These are phyloP conservation scores for Penicillium digitatum DNA, from an alignment of 2,329 filamentous ascomycete species.

Conservation along the genomic window DNA sequence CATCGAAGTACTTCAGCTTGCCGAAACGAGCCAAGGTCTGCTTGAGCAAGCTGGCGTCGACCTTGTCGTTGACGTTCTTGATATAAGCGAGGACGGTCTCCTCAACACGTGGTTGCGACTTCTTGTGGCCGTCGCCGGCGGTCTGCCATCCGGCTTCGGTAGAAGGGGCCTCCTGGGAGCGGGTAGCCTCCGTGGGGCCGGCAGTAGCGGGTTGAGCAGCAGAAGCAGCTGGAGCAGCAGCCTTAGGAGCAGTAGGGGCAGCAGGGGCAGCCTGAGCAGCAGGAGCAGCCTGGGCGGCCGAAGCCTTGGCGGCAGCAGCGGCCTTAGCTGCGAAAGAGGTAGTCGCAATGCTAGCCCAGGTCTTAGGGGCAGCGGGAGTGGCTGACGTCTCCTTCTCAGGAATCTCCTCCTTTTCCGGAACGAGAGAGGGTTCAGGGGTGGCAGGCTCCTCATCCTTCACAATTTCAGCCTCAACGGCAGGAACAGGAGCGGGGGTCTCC, in stretches of 20 bases:
- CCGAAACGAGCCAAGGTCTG: slow-evolving; percentile 66
- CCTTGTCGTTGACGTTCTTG: slow-evolving; percentile 90
- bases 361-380: slow-evolving; percentile 53
- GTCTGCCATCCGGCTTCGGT: slow-evolving; percentile 79
- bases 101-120: slow-evolving; percentile 73
- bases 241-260: slow-evolving; percentile 31
- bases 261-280: slow-evolving; percentile 28
- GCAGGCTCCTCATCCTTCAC: slow-evolving; percentile 61
- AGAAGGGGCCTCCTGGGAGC: slow-evolving; percentile 74
- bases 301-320: slow-evolving; percentile 33
- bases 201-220: slow-evolving; percentile 38
- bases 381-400: slow-evolving; percentile 51
- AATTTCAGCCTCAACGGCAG: slow-evolving; percentile 40
- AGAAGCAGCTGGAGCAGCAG: slow-evolving; percentile 31
- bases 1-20: slow-evolving; percentile 61
- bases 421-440: slow-evolving; percentile 57
- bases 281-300: slow-evolving; percentile 38
- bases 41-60: slow-evolving; percentile 69
- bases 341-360: slow-evolving; percentile 60
- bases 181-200: slow-evolving; percentile 30
- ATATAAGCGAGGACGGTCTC: slow-evolving; percentile 82
- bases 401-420: slow-evolving; percentile 43
- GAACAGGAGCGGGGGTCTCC: slow-evolving; percentile 22
- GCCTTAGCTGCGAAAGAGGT: slow-evolving; percentile 34
- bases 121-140: slow-evolving; percentile 70